Conservation (phyloP, 768 basidiomycete genomes). For the Mycena haematopus region DNA sequence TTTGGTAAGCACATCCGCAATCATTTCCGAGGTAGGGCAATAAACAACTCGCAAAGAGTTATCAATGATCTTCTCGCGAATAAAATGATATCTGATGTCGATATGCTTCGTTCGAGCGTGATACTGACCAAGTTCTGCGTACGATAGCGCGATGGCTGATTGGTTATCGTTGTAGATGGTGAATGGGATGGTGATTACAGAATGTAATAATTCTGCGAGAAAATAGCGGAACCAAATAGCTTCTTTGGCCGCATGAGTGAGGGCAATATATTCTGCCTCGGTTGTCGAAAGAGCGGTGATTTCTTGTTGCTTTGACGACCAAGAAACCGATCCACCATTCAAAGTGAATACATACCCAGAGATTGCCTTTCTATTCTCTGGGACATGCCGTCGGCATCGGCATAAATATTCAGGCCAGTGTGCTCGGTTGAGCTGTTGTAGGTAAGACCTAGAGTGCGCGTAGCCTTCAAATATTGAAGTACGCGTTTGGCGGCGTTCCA, state of each 20-base stretch:
- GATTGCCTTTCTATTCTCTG: neutral
- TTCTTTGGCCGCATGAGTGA: neutral
- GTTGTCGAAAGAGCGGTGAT: neutral
- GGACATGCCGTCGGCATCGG: neutral
- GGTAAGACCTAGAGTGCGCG: neutral
- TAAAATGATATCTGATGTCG: neutral
- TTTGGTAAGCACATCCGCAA: neutral
- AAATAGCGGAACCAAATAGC: neutral
- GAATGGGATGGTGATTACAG: neutral
- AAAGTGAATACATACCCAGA: neutral
- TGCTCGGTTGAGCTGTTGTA: neutral
- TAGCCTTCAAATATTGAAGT: neutral
- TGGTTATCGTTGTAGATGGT: neutral
- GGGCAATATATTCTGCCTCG: neutral
- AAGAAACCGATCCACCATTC: neutral
- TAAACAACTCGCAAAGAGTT: neutral
- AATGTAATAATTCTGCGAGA: neutral
- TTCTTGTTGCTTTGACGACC: neutral
- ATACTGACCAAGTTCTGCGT: neutral
- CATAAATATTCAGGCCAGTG: neutral
- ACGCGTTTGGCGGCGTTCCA: slow-evolving; percentile 7
- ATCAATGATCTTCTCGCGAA: neutral
- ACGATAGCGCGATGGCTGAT: neutral
- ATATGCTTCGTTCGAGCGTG: neutral
- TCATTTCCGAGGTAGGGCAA: neutral